Base-by-base conservation (phyloP, 257 asterid species). In the Solanum bukasovii region DNA sequence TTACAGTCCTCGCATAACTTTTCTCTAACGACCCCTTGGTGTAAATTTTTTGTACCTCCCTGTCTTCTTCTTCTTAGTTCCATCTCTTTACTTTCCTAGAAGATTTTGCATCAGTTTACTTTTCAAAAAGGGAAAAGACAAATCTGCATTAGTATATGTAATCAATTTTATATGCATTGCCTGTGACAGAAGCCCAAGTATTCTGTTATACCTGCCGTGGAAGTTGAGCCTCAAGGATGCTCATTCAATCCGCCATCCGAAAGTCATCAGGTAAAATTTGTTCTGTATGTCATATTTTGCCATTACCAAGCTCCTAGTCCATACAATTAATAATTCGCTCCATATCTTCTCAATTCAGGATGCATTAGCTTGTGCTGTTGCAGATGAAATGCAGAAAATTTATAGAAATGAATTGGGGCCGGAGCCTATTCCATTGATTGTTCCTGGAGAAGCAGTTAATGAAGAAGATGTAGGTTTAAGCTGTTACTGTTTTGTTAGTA, bases 331-430 rank as follows among this genome's bases (percentile, higher is more conserved):
- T 82, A 49, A 46, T 61, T 56, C 72, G 31, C 67, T 59, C 77
- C 87, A 25, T 91, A 89, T 87, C 44, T 87, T 70, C 27, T 27
- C 61, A 44, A 44, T 79, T 79, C 90, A 97, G 99, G 98, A 96
- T 89, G 98, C 99, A 67, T 93, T 96, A 90, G 99, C 99, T 88
- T 84, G 89, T 88, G 98, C 99, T 72, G 98, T 97, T 89, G 99
- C 98, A 56, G 98, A 97, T 90, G 99, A 97, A 92, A 96, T 97
- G 99, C 96, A 94, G 92, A 95, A 96, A 89, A 87, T 96, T 83
- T 96, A 96, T 90, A 90, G 87, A 88, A 86, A 91, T 68, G 99
- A 95, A 89, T 86, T 95, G 93, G 99, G 97, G 82, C 99, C 99
- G 38, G 94, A 92, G 88, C 99, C 99, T 34, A 82, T 97, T 87